Base-by-base conservation (phyloP, 352 stramenopile genomes). In the Phytophthora quininea region DNA sequence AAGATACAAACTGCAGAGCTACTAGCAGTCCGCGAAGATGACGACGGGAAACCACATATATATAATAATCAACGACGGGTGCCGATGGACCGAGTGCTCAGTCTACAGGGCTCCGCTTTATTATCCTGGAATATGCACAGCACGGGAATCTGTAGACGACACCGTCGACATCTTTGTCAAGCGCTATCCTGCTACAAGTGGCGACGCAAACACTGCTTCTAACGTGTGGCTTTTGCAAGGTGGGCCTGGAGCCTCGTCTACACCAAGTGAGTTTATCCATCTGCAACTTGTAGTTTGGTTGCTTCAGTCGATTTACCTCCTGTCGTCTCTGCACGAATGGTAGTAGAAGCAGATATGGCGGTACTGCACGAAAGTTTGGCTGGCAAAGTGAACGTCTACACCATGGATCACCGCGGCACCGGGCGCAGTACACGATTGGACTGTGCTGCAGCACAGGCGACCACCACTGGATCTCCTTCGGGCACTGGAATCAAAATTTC, bases 211-310 rank as follows among this genome's bases (percentile, higher is more conserved):
- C 9, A 54, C 46, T 29, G 60, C 62, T 14, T 55, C 60, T 2
- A 85, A 82, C 54, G 59, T 88, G 2, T 86, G 77, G 77, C 63
- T 86, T 33, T 51, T 86, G 35, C 67, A 83, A 68, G 79, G 77
- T 9, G 77, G 75, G 4, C 69, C 77, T 0, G 80, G 77, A 30
- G 65, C 52, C 15, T 64, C 54, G 0, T 82, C 76, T 9, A 70
- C 65, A 56, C 53, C 72, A 1, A 75, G 76, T 84, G 67, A 45
- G 72, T n/a, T n/a, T n/a, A n/a, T n/a, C n/a, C n/a, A n/a, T n/a
- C n/a, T n/a, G n/a, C 15, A 7, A 46, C 11, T 12, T 12, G 2
- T 52, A 3, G 3, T 40, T 12, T n/a, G n/a, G n/a, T 12, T 3
- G 10, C 35, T 24, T 24, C 14, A 54, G 2, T 10, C 3, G 4